Conservation (phyloP, 2,329 filamentous ascomycete genomes). For the Gremmenia infestans region DNA sequence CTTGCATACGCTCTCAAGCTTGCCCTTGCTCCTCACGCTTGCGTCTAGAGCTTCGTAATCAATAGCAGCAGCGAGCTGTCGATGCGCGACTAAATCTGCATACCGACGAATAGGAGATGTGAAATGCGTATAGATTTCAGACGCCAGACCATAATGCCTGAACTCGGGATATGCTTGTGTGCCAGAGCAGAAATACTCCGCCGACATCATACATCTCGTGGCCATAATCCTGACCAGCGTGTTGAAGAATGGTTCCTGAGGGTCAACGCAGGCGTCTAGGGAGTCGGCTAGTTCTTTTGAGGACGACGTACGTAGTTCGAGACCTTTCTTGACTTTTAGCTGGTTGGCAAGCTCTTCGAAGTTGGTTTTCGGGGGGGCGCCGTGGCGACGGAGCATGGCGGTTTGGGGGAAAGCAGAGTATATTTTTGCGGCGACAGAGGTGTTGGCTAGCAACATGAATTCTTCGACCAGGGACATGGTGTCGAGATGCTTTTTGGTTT, state of each 20-base stretch:
- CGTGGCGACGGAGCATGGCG: conserved; percentile 87
- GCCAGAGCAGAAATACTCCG: conserved; percentile 95
- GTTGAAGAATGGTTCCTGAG: conserved; percentile 90
- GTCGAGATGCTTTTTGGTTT: conserved; percentile 89
- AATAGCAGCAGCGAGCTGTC: conserved; percentile 92
- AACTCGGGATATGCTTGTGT: conserved; percentile 92
- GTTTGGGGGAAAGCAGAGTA: conserved; percentile 92
- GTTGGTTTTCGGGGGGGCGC: conserved; percentile 86
- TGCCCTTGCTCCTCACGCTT: conserved; percentile 72
- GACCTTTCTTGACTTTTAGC: conserved; percentile 76
- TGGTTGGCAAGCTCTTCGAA: conserved; percentile 93
- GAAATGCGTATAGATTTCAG: conserved; percentile 98
- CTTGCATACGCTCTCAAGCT: conserved; percentile 89
- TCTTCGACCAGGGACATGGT: conserved; percentile 98
- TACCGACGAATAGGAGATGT: conserved; percentile 96
- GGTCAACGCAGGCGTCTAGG: conserved; percentile 77
- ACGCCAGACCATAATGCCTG: conserved; percentile 92
- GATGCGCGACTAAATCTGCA: conserved; percentile 90
- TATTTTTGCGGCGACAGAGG: conserved; percentile 85
- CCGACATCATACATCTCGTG: conserved; percentile 98
- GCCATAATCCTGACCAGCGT: conserved; percentile 96
- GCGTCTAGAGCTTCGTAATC: conserved; percentile 85
- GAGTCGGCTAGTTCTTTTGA: conserved; percentile 93
- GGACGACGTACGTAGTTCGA: conserved; percentile 78
- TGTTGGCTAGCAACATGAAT: conserved; percentile 98